Evolutionary conservation across 768 basidiomycete species (phyloP).

Genomic region (Brasilioporus rufonigricans): DNA sequence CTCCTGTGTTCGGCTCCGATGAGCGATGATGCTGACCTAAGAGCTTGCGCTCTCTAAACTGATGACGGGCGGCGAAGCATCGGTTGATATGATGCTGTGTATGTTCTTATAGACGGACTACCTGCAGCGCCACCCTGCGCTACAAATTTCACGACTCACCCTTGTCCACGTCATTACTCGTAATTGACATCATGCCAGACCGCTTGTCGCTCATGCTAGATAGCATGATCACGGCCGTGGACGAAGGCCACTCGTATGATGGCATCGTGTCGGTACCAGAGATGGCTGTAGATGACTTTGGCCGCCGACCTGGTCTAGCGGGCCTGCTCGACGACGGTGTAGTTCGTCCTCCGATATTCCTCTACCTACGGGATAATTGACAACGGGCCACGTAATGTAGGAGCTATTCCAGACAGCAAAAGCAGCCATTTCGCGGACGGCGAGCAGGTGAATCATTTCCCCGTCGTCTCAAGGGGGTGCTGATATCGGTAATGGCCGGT

Average conservation of each 20-base stretch:
- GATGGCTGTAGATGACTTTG: background rate
- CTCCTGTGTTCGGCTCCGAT: too few relatives aligned
- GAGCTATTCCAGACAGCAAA: background rate
- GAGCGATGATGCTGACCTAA: background rate
- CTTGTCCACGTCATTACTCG: background rate
- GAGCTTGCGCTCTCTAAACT: background rate
- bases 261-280: too few relatives aligned
- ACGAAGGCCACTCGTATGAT: background rate
- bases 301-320: background rate
- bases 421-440: background rate
- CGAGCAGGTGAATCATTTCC: background rate
- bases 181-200: background rate
- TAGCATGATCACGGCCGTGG: background rate
- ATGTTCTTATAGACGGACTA: background rate
- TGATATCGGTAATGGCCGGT: background rate
- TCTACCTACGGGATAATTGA: background rate
- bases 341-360: background rate
- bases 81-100: background rate
- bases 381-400: background rate
- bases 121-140: background rate
- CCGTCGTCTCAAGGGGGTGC: background rate
- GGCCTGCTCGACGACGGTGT: background rate
- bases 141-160: background rate
- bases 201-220: background rate
- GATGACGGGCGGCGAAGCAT: background rate